A percentile compares a stretch with the other conserved stretches of the same genome.
phyloP scores from a whole-genome alignment of 345 rosid species.

The Microcos paniculata region DNA sequence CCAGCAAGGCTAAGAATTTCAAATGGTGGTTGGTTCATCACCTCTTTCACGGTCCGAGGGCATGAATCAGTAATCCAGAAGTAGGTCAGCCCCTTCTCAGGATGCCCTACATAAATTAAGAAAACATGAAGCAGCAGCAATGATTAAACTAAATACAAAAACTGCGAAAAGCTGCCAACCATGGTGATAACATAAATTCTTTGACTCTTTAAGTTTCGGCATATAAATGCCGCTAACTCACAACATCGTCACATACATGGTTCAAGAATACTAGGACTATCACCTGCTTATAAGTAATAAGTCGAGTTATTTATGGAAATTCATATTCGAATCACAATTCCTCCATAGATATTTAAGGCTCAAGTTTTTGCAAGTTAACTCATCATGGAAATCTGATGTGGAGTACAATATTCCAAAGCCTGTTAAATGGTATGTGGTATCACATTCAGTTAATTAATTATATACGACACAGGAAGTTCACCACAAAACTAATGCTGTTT shows the following conservation, averaged over 20 bases:
- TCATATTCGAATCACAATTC: background rate
- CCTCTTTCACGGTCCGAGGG: constrained; percentile 73
- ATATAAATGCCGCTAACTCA: background rate
- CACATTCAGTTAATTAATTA: background rate
- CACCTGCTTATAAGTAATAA: background rate
- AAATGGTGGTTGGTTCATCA: constrained; percentile 66
- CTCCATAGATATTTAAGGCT: background rate
- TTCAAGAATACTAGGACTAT: background rate
- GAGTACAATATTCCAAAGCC: background rate
- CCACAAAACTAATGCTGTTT: background rate
- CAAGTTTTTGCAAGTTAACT: background rate
- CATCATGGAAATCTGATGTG: background rate
- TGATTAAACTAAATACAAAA: background rate
- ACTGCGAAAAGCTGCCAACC: background rate
- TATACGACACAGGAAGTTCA: background rate
- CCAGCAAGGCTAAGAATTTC: constrained; percentile 91
- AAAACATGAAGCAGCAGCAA: background rate
- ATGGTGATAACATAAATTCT: background rate
- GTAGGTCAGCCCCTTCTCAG: constrained; percentile 65
- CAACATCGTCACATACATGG: background rate
- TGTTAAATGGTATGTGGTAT: background rate
- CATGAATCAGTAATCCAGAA: constrained; percentile 99
- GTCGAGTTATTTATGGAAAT: background rate
- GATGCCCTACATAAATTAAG: constrained; percentile 48
- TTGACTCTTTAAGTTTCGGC: background rate